Base-by-base conservation (phyloP, 1,284 basidiomycete species). In the Cryptococcus sp. region DNA sequence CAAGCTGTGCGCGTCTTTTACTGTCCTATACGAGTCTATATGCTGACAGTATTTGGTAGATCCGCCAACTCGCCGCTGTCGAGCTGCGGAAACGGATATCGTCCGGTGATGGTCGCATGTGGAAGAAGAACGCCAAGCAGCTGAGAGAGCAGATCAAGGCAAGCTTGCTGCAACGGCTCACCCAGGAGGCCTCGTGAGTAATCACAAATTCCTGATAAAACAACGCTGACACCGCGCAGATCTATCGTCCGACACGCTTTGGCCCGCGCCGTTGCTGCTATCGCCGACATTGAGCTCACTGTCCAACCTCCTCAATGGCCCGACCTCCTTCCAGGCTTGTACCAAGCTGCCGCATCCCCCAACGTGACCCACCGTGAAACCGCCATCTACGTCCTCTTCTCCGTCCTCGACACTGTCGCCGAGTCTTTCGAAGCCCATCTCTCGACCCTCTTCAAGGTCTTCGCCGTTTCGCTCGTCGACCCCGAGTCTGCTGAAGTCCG, bases 61-160 rank as follows among this genome's bases (percentile, higher is more conserved):
- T 97, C 61, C 91, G 95, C 56, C 96, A 99, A 86, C 86, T 99
- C 22, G 91, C 94, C 51, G 93, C 94, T n/a, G 94, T 99, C 59
- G 96, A 99, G 81, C 84, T 98, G 73, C 85, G 96, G 68, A 99
- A 99, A 83, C 89, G 95, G 62, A 85, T 99, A 58, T 79, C 84
- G 25, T 85, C 87, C 76, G 88, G 88, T 71, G 89, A 88, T 67
- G 90, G 89, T 55, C 87, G 86, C 76, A 81, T 94, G 42, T 98
- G 96, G 95, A 83, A 86, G 42, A 83, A 86, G 69, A 84, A 93
- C 56, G 80, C 86, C 46, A 84, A 85, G 73, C 81, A 84, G 50
- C 84, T 90, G 62, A 87, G 95, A 53, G 82, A 87, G 65, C 84
- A 90, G 73, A 92, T 99, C 81, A 99, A 98, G 82, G 78, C 80